Percentiles rank a stretch among this genome's conserved stretches.
phyloP scores from a whole-genome alignment of 2,329 filamentous ascomycete species.

The Didymellaceae sp. region DNA sequence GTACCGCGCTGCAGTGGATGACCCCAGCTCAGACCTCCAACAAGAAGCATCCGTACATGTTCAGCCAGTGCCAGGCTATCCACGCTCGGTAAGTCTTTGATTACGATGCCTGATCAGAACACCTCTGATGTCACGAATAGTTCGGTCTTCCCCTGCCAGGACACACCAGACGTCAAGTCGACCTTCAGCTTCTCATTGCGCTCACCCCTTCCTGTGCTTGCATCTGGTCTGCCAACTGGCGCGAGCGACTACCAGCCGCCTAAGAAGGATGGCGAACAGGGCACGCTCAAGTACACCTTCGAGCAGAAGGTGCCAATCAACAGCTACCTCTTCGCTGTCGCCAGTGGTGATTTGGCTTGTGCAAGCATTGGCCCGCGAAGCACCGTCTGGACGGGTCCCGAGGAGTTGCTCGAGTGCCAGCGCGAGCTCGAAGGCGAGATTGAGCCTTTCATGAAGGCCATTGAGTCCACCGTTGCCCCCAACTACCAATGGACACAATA shows the following conservation, averaged over 20 bases:
- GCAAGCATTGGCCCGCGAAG: slow-evolving; percentile 88
- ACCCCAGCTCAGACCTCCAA: slow-evolving; percentile 92
- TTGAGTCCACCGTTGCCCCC: slow-evolving; percentile 80
- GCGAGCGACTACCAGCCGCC: slow-evolving; percentile 57
- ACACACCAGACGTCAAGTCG: slow-evolving; percentile 97
- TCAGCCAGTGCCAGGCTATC: slow-evolving; percentile 97
- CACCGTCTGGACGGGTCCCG: slow-evolving; percentile 83
- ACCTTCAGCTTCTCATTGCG: slow-evolving; percentile 88
- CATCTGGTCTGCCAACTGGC: slow-evolving; percentile 75
- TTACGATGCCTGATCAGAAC: too few relatives aligned
- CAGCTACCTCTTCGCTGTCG: slow-evolving; percentile 92
- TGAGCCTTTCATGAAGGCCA: slow-evolving; percentile 87
- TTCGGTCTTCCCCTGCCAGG: slow-evolving; percentile 94
- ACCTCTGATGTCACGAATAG: too few relatives aligned
- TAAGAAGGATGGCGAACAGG: slow-evolving; percentile 60
- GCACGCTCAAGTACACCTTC: slow-evolving; percentile 76
- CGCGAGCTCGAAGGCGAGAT: slow-evolving; percentile 93
- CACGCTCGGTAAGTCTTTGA: too few relatives aligned
- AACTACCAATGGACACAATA: slow-evolving; percentile 90
- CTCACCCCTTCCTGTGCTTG: slow-evolving; percentile 87
- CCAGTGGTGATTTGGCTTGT: slow-evolving; percentile 79
- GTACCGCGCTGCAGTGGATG: slow-evolving; percentile 94
- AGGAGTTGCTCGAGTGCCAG: slow-evolving; percentile 81
- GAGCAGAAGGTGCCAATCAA: slow-evolving; percentile 92
- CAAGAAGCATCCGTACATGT: slow-evolving; percentile 96